Evolutionary conservation across 2,329 filamentous ascomycete species (phyloP), one percentile per base, ranked within the genome.

Genomic region (Ciborinia camelliae): DNA sequence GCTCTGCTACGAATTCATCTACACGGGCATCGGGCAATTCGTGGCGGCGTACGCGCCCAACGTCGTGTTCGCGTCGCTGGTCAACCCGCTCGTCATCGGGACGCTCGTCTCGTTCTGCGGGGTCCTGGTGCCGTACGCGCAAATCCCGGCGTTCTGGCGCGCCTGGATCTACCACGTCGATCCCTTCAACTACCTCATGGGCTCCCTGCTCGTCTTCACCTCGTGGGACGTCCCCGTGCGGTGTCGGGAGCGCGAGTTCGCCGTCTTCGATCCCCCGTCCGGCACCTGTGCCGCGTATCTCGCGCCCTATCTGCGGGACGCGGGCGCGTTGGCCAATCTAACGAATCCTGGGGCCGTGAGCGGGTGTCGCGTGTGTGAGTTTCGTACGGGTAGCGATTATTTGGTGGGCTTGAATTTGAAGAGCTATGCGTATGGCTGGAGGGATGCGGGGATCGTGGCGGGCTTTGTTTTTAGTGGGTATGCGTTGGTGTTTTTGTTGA

Each of bases 31-130:
- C 53, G 86, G 85, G 0, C 86, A 88, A 69, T 84, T 85, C 70
- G 78, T 87, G n/a, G 84, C 84, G 0, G 84, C 86, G 0, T 87
- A 86, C 66, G 82, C 84, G 0, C 85, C 85, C 0, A 87, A 85
- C 67, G 84, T 81, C 41, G 81, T 85, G 14, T 86, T 86, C 52
- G 85, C 85, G 0, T 78, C 83, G 0, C 78, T 87, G 5, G 80
- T 81, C 66, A 87, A 86, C 68, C 84, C 84, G 0, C 72, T 87
- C 0, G 61, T 87, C 14, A 76, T 87, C 63, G 80, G 82, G 7
- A 74, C 86, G 48, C 79, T 91, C 3, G 81, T 91, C 10, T 84
- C 83, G 1, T 92, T 93, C 78, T 92, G 89, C 70, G 90, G 90
- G 67, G 88, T 92, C 1, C 79, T 91, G 6, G 89, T 92, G 0